Base-by-base conservation (phyloP, 495 filamentous ascomycete species). In the Daldinia grandis region DNA sequence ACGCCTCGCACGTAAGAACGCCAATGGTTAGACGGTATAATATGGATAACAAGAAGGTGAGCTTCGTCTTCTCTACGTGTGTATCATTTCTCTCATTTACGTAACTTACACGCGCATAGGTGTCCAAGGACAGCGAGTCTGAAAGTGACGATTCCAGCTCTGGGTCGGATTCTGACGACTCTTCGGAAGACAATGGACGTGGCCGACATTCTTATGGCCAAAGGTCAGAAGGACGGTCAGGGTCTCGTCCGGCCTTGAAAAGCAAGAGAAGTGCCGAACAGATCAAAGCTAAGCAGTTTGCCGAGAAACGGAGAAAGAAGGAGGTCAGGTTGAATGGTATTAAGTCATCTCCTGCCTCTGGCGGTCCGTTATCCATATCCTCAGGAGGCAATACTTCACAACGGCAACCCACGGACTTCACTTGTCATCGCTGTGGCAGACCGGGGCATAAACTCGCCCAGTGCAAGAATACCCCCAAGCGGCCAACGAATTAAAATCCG, bases 281-380 rank as follows among this genome's bases (percentile, higher is more conserved):
- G 37, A 72, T 58, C 35, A 82, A 82, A 68, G 76, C 80, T 10
- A 76, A 78, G 54, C 64, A 82, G 66, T 74, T 87, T 31, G 85
- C 85, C 14, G 82, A 83, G 31, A 80, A 83, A 65, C 78, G 86
- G 4, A 82, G 84, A 74, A 86, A 83, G 69, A 87, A 88, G 74
- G 86, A 89, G 53, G 76, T 89, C 47, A 88, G 87, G 54, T 74
- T 90, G 60, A 87, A 88, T 62, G 76, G 76, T 17, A 74, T 86
- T 51, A 85, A 76, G 25, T 81, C 84, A 14, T 81, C 90, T 38
- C 87, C 87, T 33, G 75, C 67, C 27, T 78, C 74, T 25, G 78
- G 78, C 42, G 69, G 74, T 56, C 56, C 73, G 53, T 57, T 67
- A 44, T 75, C 76, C 15, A 78, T 78, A 57, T 78, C 73, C 14